A percentile compares a stretch with the other conserved stretches of the same genome.
phyloP scores from a whole-genome alignment of 2,329 filamentous ascomycete genomes.

The Exophiala bonariae region DNA sequence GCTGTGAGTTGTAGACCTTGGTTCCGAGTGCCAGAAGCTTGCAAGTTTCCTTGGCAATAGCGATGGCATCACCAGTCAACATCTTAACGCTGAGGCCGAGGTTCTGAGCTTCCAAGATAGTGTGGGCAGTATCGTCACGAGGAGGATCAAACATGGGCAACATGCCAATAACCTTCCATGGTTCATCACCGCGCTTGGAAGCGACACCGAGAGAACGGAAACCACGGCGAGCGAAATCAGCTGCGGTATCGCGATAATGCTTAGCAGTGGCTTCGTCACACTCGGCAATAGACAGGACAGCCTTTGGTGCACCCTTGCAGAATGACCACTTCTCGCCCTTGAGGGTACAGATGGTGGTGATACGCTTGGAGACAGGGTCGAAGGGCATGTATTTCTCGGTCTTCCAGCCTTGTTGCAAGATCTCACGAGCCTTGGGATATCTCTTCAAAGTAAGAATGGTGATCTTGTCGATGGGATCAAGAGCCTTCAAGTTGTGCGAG shows the following conservation, averaged over 20 bases:
- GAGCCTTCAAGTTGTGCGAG: slow-evolving; percentile 75
- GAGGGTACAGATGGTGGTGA: slow-evolving; percentile 68
- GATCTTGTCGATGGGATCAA: slow-evolving; percentile 78
- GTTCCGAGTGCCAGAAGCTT: slow-evolving; percentile 78
- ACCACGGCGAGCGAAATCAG: slow-evolving; percentile 74
- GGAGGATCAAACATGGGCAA: slow-evolving; percentile 80
- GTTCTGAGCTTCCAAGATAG: slow-evolving; percentile 72
- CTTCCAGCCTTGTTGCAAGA: slow-evolving; percentile 71
- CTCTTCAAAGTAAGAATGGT: slow-evolving; percentile 74
- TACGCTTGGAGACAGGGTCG: slow-evolving; percentile 78
- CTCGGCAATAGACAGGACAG: slow-evolving; percentile 68
- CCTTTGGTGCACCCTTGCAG: slow-evolving; percentile 76
- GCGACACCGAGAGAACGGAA: slow-evolving; percentile 80
- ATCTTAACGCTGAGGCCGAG: slow-evolving; percentile 79
- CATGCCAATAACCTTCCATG: slow-evolving; percentile 73
- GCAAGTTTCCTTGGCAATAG: slow-evolving; percentile 79
- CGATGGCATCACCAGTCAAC: slow-evolving; percentile 77
- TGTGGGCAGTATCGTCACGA: slow-evolving; percentile 76
- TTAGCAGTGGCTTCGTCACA: slow-evolving; percentile 65
- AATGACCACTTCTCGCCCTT: slow-evolving; percentile 70
- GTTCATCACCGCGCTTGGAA: slow-evolving; percentile 73
- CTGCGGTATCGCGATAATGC: slow-evolving; percentile 70
- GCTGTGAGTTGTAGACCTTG: slow-evolving; percentile 79
- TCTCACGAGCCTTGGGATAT: slow-evolving; percentile 75
- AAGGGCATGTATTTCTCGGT: slow-evolving; percentile 77